A percentile compares a stretch with the other conserved stretches of the same genome.
Evolutionary conservation across 1,139 yeast species (phyloP).

Genomic region (Hyphopichia buzzinii): DNA sequence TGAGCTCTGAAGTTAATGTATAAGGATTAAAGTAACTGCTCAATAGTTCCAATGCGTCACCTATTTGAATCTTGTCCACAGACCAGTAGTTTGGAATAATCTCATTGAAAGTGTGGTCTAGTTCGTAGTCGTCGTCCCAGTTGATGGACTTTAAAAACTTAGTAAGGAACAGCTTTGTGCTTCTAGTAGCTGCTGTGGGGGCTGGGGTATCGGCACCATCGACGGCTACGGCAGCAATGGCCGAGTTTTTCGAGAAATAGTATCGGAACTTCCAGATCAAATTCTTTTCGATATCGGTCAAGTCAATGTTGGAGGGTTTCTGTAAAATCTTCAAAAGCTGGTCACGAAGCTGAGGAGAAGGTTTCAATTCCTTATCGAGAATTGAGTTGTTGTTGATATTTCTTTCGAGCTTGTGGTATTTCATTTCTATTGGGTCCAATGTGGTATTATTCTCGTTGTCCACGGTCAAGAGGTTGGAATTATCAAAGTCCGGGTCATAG

Average conservation of each 20-base stretch:
- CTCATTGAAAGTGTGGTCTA: constrained; percentile 69
- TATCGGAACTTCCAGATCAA: constrained; percentile 90
- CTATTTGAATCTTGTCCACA: constrained; percentile 76
- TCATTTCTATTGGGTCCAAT: constrained; percentile 80
- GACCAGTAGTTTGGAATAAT: constrained; percentile 46
- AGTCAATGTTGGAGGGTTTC: constrained; percentile 81
- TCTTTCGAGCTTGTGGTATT: constrained; percentile 81
- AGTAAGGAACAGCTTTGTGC: constrained; percentile 58
- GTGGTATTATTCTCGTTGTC: constrained; percentile 7
- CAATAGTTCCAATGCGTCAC: constrained; percentile 86
- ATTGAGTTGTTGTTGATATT: constrained; percentile 70
- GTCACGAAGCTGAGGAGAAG: constrained; percentile 80
- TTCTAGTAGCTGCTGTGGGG: constrained; percentile 10
- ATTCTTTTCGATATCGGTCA: constrained; percentile 82
- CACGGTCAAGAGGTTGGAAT: constrained; percentile 6
- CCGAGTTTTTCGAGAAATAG: constrained; percentile 66
- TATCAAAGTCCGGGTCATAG: constrained; percentile 41
- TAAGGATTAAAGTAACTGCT: constrained; percentile 64
- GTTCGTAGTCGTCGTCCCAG: constrained; percentile 83
- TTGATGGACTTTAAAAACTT: constrained; percentile 85
- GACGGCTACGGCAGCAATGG: constrained; percentile 16
- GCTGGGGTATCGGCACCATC: constrained; percentile 9
- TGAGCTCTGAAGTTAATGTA: constrained; percentile 23
- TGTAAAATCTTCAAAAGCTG: constrained; percentile 64
- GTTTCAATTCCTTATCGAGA: constrained; percentile 82